These are phyloP conservation scores for Leishmania martiniquensis DNA, from an alignment of 208 protist species.

Conservation along the genomic window DNA sequence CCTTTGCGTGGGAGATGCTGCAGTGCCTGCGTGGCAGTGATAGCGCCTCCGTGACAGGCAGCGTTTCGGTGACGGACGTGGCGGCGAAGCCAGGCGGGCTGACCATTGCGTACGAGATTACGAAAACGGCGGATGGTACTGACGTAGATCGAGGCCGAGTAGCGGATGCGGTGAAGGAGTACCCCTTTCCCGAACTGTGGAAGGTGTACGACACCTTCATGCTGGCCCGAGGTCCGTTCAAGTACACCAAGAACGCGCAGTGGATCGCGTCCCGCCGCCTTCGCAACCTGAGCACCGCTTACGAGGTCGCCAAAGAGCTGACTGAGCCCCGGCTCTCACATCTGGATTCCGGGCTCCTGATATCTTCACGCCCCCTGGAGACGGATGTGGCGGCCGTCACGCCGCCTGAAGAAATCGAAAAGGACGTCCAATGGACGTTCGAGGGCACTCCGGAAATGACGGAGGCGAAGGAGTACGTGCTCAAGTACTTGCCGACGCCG, in stretches of 20 bases:
- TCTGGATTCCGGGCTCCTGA: not conserved
- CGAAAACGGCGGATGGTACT: not conserved
- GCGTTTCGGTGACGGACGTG: slow-evolving; percentile 13
- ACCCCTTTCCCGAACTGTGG: slow-evolving; percentile 39
- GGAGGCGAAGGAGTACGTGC: not conserved
- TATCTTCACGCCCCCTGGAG: not conserved
- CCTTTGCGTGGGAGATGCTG: slow-evolving; percentile 26
- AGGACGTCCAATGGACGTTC: not conserved
- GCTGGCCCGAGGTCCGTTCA: not conserved
- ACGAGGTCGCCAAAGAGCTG: not conserved
- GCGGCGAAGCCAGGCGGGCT: slow-evolving; percentile 5
- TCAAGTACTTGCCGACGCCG: not conserved
- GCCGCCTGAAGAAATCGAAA: not conserved
- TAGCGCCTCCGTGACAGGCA: not conserved
- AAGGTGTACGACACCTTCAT: slow-evolving; percentile 33
- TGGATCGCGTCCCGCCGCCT: slow-evolving; percentile 9
- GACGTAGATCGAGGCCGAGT: slow-evolving; percentile 18
- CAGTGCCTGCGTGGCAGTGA: slow-evolving; percentile 15
- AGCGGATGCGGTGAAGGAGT: slow-evolving; percentile 14
- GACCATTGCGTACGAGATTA: slow-evolving; percentile 13
- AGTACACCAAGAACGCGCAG: slow-evolving; percentile 2
- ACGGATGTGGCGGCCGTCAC: not conserved
- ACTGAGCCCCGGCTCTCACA: slow-evolving; percentile 3
- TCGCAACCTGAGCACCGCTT: slow-evolving; percentile 9
- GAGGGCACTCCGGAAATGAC: not conserved